A percentile compares a stretch with the other conserved stretches of the same genome.
Evolutionary conservation across 2,329 filamentous ascomycete species (phyloP).

Genomic region (Periconia digitata): DNA sequence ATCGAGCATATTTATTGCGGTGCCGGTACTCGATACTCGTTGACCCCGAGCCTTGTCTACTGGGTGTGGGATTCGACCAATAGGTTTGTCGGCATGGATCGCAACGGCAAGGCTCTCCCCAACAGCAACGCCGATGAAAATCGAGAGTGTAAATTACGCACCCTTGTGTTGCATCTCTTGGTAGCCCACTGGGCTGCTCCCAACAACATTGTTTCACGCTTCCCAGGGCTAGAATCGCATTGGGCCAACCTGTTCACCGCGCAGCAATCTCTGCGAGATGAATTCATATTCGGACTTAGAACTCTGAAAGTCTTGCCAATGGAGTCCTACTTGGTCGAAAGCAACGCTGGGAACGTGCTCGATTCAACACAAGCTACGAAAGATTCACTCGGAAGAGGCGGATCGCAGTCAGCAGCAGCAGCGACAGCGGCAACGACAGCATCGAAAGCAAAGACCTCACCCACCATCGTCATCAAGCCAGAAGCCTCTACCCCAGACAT

Average conservation of each 20-base stretch:
- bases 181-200: constrained; percentile 10
- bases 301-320: background rate
- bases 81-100: background rate
- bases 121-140: background rate
- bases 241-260: constrained; percentile 16
- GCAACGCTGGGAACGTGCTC: background rate
- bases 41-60: constrained; percentile 15
- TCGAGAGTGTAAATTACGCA: constrained; percentile 6
- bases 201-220: constrained; percentile 4
- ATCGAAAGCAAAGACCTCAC: background rate
- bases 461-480: too few species aligned
- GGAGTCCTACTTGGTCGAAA: background rate
- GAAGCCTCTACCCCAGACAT: background rate
- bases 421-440: background rate
- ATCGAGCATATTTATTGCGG: constrained; percentile 11
- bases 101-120: background rate
- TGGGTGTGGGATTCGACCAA: constrained; percentile 9
- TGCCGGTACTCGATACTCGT: constrained; percentile 11
- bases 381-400: background rate
- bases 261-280: constrained; percentile 10
- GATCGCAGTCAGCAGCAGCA: background rate
- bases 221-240: background rate
- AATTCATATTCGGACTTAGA: constrained; percentile 18
- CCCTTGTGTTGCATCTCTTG: constrained; percentile 15
- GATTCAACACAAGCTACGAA: background rate